Percentiles rank a stretch among this genome's conserved stretches.
phyloP scores from a whole-genome alignment of 2,329 filamentous ascomycete species.

The Colletotrichum destructivum region DNA sequence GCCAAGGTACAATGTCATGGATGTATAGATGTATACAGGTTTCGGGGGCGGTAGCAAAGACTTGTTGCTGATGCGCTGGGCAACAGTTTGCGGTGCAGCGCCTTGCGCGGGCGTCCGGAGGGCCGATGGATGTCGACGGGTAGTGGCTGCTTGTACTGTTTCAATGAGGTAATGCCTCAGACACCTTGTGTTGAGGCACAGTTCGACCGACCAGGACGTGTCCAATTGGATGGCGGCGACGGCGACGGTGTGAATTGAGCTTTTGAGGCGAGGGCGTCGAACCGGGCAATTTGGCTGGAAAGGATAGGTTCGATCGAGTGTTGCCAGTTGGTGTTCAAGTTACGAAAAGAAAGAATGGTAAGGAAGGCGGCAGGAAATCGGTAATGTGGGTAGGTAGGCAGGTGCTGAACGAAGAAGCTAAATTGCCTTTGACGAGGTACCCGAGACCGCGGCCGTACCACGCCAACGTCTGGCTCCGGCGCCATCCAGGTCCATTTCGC shows the following conservation, averaged over 20 bases:
- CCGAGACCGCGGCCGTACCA: conserved; percentile 26
- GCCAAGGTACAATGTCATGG: conserved; percentile 19
- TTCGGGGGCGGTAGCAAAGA: conserved; percentile 24
- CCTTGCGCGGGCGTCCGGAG: conserved; percentile 25
- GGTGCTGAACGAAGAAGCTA: neutral
- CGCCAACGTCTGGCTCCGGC: conserved; percentile 8
- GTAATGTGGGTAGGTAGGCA: neutral
- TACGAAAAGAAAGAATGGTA: conserved; percentile 1
- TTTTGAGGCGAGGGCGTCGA: conserved; percentile 6
- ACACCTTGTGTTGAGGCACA: neutral
- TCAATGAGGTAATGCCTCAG: conserved; percentile 38
- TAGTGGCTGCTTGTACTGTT: conserved; percentile 30
- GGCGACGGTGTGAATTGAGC: neutral
- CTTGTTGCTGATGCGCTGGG: conserved; percentile 33
- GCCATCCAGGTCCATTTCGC: conserved; percentile 6
- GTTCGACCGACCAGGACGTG: neutral
- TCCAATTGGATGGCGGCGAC: conserved; percentile 23
- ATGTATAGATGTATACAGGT: conserved; percentile 24
- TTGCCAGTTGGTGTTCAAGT: neutral
- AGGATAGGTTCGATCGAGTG: neutral
- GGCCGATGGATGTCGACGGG: conserved; percentile 21
- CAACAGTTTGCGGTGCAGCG: neutral
- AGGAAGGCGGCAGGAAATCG: neutral
- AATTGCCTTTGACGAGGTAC: conserved; percentile 36
- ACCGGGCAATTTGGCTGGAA: neutral